A percentile compares a stretch with the other conserved stretches of the same genome.
Evolutionary conservation across 306 rosid species (phyloP).

Genomic region (Dalbergia cochinchinensis): DNA sequence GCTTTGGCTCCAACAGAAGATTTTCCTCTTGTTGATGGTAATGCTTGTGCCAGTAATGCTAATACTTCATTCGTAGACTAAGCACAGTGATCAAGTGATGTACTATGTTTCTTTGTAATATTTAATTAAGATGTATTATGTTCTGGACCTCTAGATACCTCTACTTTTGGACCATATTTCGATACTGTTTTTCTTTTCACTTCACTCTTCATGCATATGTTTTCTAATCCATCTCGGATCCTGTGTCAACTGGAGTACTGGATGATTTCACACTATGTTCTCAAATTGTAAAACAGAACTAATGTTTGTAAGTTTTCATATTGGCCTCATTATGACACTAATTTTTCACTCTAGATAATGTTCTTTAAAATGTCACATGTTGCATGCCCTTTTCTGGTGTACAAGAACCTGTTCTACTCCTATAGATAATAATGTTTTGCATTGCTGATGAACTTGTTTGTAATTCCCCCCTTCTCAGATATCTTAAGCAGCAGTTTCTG

Average conservation of each 20-base stretch:
- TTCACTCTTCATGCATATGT: neutral
- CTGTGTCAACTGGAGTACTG: neutral
- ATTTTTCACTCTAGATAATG: neutral
- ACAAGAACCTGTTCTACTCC: neutral
- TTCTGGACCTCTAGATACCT: neutral
- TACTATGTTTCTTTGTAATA: neutral
- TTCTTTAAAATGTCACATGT: neutral
- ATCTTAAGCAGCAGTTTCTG: neutral
- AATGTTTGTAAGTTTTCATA: too few relatives aligned
- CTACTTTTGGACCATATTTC: neutral
- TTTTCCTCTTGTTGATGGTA: conserved; percentile 95
- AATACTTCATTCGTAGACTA: neutral
- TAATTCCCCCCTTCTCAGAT: neutral
- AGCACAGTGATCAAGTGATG: neutral
- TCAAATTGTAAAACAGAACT: neutral
- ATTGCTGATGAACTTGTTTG: neutral
- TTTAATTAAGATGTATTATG: conserved; percentile 12
- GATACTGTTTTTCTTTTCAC: neutral
- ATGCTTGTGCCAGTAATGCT: conserved; percentile 24
- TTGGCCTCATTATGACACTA: neutral
- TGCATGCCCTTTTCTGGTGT: neutral
- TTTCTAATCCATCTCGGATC: neutral
- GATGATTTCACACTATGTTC: neutral
- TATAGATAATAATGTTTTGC: neutral
- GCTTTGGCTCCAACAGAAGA: conserved; percentile 83